phyloP scores from a whole-genome alignment of 345 rosid genomes.

The Rhodamnia argentea region DNA sequence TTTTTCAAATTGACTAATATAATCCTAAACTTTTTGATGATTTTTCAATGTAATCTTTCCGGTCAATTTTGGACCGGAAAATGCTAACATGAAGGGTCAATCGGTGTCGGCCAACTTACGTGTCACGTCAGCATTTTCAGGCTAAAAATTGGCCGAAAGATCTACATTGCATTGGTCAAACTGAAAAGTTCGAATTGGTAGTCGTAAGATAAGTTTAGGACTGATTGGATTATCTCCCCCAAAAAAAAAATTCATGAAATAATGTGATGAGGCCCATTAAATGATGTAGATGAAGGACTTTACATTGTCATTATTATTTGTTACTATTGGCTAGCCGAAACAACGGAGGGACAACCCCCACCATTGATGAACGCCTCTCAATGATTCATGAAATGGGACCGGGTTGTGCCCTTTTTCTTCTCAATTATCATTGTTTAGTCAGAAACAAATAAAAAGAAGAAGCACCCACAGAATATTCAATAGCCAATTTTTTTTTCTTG shows the following conservation, averaged over 20 bases:
- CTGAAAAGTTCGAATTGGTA: neutral
- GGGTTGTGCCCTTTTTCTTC: neutral
- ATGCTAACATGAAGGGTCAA: too few species aligned
- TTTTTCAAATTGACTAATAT: accelerated
- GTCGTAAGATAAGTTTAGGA: accelerated
- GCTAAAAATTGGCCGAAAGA: too few species aligned
- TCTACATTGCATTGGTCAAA: accelerated
- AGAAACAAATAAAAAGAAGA: neutral
- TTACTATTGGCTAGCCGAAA: neutral
- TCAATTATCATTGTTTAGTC: neutral
- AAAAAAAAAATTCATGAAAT: neutral
- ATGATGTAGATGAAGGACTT: neutral
- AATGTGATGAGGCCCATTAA: neutral
- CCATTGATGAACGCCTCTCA: neutral
- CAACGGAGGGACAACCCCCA: neutral
- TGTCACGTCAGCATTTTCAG: too few species aligned
- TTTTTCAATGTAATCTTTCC: neutral
- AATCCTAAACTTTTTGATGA: accelerated
- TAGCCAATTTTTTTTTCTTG: neutral
- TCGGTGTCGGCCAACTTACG: too few species aligned
- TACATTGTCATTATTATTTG: neutral
- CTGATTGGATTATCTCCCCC: accelerated
- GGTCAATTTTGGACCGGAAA: accelerated
- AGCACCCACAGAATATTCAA: neutral
- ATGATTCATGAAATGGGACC: neutral